Conservation (phyloP, 192 early-diverging fungal species). For the Rhizoclosmatium globosum region DNA sequence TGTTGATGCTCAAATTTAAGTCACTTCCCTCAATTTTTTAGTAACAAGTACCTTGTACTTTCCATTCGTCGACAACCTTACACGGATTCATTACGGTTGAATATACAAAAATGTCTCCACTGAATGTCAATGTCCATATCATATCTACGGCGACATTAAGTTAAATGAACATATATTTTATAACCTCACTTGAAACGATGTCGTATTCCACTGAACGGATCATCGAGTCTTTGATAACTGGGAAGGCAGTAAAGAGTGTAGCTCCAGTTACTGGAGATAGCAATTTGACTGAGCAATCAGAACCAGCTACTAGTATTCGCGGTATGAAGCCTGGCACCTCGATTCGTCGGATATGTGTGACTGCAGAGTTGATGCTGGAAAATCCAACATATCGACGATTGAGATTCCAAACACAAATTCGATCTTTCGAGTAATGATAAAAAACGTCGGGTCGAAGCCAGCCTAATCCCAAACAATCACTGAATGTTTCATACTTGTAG, state of each 20-base stretch:
- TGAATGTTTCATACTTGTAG: conserved; percentile 47
- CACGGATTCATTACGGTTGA: conserved; percentile 51
- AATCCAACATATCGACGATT: conserved; percentile 53
- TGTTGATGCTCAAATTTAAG: conserved; percentile 10
- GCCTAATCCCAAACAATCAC: conserved; percentile 51
- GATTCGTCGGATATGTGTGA: conserved; percentile 29
- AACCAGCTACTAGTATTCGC: conserved; percentile 50
- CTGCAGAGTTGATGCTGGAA: conserved; percentile 39
- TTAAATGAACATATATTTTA: conserved; percentile 14
- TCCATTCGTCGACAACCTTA: conserved; percentile 51
- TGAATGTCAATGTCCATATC: conserved; percentile 48
- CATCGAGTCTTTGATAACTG: conserved; percentile 51
- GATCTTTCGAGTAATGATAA: conserved; percentile 47
- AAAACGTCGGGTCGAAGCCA: conserved; percentile 55
- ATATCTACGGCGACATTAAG: conserved; percentile 37
- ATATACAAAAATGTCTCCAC: conserved; percentile 54
- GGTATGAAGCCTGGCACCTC: conserved; percentile 32
- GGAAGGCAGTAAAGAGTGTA: conserved; percentile 52
- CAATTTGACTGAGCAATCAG: conserved; percentile 52
- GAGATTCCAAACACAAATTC: conserved; percentile 54
- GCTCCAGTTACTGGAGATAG: conserved; percentile 58
- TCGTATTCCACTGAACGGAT: conserved; percentile 49
- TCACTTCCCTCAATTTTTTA: conserved; percentile 12
- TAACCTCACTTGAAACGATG: conserved; percentile 43
- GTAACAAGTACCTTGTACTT: conserved; percentile 24